A percentile compares a stretch with the other conserved stretches of the same genome.
These are phyloP conservation scores for Coccomyxa subellipsoidea DNA, from an alignment of 163 green algal species.

Conservation along the genomic window DNA sequence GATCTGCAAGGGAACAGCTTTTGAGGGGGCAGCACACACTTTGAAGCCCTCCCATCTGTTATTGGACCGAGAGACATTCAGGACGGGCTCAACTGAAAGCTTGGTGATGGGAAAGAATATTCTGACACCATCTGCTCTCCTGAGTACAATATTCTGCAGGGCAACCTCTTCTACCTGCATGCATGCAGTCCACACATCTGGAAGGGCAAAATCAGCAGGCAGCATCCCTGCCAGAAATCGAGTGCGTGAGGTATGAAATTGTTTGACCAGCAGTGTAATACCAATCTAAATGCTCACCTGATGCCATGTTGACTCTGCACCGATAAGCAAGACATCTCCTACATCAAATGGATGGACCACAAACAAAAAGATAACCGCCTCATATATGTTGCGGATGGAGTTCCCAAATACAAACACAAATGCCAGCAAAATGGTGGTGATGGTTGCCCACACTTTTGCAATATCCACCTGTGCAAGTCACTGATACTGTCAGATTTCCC, in stretches of 20 bases:
- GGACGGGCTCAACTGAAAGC: slow-evolving; percentile 37
- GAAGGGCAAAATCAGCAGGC: too few species aligned
- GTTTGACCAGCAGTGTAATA: too few species aligned
- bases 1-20: too few species aligned
- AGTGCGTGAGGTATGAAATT: too few species aligned
- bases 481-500: not conserved
- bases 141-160: slow-evolving; percentile 36
- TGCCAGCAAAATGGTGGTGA: slow-evolving; percentile 52
- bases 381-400: slow-evolving; percentile 60
- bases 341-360: slow-evolving; percentile 59
- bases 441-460: slow-evolving; percentile 45
- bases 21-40: too few species aligned
- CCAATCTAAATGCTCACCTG: slow-evolving; percentile 21
- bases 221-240: too few species aligned
- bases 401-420: slow-evolving; percentile 72
- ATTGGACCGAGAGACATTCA: slow-evolving; percentile 37
- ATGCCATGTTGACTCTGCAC: slow-evolving; percentile 7
- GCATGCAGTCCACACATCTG: too few species aligned
- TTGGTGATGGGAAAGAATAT: slow-evolving; percentile 43
- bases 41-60: slow-evolving; percentile 36
- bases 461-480: slow-evolving; percentile 40
- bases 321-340: slow-evolving; percentile 40
- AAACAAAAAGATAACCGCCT: slow-evolving; percentile 65
- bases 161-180: slow-evolving; percentile 42
- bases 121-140: slow-evolving; percentile 27